Conservation (phyloP, 768 basidiomycete genomes). For the Mycena kentingensis region DNA sequence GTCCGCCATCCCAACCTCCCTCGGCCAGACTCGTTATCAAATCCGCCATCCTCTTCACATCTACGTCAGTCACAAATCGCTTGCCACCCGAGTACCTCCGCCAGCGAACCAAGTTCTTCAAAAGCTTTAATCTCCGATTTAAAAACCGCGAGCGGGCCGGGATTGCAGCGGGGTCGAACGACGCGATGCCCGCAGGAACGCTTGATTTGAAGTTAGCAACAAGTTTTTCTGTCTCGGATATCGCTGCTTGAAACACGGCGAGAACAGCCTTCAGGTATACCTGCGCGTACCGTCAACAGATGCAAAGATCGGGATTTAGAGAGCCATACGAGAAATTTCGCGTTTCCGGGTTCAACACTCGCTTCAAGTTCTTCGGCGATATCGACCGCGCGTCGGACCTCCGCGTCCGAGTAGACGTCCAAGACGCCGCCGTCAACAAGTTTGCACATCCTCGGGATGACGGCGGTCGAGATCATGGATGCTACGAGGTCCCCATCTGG, state of each 20-base stretch:
- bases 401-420: constrained; percentile 74
- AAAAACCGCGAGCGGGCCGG: constrained; percentile 73
- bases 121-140: constrained; percentile 65
- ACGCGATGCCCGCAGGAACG: constrained; percentile 28
- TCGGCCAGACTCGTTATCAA: constrained; percentile 67
- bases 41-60: constrained; percentile 59
- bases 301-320: background rate
- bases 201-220: constrained; percentile 48
- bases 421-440: constrained; percentile 78
- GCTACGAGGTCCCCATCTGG: constrained; percentile 87
- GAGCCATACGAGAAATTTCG: constrained; percentile 61
- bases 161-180: constrained; percentile 78
- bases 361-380: constrained; percentile 80
- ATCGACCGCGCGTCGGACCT: constrained; percentile 67
- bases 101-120: constrained; percentile 76
- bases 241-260: constrained; percentile 53
- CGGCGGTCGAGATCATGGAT: constrained; percentile 82
- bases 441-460: constrained; percentile 75
- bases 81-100: constrained; percentile 65
- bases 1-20: constrained; percentile 84
- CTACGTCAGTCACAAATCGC: constrained; percentile 52
- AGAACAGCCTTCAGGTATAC: constrained; percentile 57
- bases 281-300: constrained; percentile 35
- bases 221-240: constrained; percentile 51
- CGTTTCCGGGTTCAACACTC: constrained; percentile 62